Base-by-base conservation (phyloP, 768 basidiomycete genomes). In the Daedaleopsis sinensis region DNA sequence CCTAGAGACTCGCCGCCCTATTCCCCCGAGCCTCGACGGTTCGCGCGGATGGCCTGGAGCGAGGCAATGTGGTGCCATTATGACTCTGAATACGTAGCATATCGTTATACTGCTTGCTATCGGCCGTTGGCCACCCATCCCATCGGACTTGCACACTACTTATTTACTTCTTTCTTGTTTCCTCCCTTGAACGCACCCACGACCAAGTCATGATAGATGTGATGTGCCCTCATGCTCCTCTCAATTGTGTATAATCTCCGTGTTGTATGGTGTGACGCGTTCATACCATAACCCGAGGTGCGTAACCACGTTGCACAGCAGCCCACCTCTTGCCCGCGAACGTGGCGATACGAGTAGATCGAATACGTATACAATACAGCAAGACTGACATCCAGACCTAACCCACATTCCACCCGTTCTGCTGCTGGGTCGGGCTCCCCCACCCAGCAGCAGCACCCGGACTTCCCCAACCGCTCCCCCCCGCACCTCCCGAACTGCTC, bases 341-440 rank as follows among this genome's bases (percentile, higher is more conserved):
- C 27, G 27, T 32, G 27, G 7, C 4, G 27, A 32, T 32, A 32
- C 7, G 27, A 32, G 27, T 32, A 32, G 7, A 32, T 32, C 27
- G 27, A 19, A 18, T 46, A 46, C 15, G 21, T 19, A 9, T 18
- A 46, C n/a, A 19, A 21, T 46, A 46, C 44, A 44, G 43, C 43
- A 46, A n/a, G n/a, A 46, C 13, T 5, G n/a, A n/a, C 44, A 46
- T 46, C 44, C 27, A 32, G 27, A 32, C 27, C 27, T 32, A 55
- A 36, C 54, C 54, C 2, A 72, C 71, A 52, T 73, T 73, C 73
- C 72, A 75, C 1, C 73, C 74, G 36, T 67, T 65, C 23, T 67
- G 61, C 54, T 69, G 69, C 36, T 68, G 66, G 42, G 61, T 59
- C 10, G 72, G 70, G 16, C 73, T 71, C 1, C 68, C 65, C 71